Evolutionary conservation across 169 alveolate species (phyloP).

Genomic region (Plasmodium berghei): DNA sequence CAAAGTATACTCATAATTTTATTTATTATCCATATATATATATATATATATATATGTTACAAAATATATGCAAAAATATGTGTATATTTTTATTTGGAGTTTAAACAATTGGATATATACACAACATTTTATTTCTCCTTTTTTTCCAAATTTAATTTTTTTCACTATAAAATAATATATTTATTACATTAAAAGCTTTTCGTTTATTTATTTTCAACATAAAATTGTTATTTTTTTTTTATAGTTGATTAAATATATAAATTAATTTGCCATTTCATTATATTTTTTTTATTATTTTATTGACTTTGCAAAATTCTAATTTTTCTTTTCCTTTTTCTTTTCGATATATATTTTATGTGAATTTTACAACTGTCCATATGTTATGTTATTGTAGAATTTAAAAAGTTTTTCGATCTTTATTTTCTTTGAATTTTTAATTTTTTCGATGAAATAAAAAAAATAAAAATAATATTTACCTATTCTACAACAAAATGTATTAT

Average conservation of each 20-base stretch:
- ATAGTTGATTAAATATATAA: no score
- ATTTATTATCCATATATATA: not conserved
- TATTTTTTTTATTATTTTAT: no score
- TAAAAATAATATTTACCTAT: no score
- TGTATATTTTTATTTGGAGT: not conserved
- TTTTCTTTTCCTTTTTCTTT: not conserved
- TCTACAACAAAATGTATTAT: no score
- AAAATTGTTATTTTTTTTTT: no score
- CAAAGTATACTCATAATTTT: not conserved
- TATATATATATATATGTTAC: no score
- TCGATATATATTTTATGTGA: not conserved
- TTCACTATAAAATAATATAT: not conserved
- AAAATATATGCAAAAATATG: not conserved
- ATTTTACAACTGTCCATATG: conserved; percentile 1
- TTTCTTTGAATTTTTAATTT: not conserved
- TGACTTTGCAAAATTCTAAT: no score
- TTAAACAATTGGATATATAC: not conserved
- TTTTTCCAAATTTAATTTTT: not conserved
- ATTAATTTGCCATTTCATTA: no score
- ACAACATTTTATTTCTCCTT: not conserved
- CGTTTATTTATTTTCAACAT: no score
- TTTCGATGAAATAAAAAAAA: not conserved
- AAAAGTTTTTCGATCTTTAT: not conserved
- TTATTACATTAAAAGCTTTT: not conserved
- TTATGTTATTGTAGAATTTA: not conserved